Base-by-base conservation (phyloP, 768 basidiomycete species). In the Lactarius sp. region DNA sequence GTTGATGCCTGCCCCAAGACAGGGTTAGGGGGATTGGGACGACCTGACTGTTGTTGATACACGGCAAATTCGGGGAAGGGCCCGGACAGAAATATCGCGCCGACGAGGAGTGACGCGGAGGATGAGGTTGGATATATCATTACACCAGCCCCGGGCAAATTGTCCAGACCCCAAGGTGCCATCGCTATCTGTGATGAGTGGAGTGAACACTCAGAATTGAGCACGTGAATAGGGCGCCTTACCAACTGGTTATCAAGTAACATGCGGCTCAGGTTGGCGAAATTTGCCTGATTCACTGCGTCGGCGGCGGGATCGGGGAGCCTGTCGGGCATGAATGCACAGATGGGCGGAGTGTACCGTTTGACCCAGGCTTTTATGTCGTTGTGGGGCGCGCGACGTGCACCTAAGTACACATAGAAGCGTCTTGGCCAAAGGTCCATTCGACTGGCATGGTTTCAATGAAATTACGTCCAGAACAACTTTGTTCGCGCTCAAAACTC, bases 301-400 rank as follows among this genome's bases (percentile, higher is more conserved):
- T 80, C 78, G 52, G 71, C 71, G 50, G 78, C 76, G 36, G 79
- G 71, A 65, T 85, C 81, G 52, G 81, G 74, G 46, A 83, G 78
- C 39, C 81, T 79, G 69, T 85, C 81, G 18, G 86, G 81, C 78
- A 87, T 81, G 73, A 87, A 82, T 49, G 85, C 84, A 73, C 83
- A 84, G 62, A 83, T 74, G 22, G 83, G 74, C 37, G 71, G 78
- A 51, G 74, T 66, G 63, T 78, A 76, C 56, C 74, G 78, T 61
- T 75, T 77, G 54, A 83, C 76, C 83, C 83, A 85, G 7, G 76
- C 75, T 44, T 81, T 77, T 50, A 85, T 74, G 39, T 85, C 79
- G 62, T 72, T 69, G 62, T 81, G 70, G 62, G 79, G 69, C 66
- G 80, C 73, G 59, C 72, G 76, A 52, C 77, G 77, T 53, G 78